phyloP scores from a whole-genome alignment of 192 early-diverging fungal species.

The Podila minutissima region DNA sequence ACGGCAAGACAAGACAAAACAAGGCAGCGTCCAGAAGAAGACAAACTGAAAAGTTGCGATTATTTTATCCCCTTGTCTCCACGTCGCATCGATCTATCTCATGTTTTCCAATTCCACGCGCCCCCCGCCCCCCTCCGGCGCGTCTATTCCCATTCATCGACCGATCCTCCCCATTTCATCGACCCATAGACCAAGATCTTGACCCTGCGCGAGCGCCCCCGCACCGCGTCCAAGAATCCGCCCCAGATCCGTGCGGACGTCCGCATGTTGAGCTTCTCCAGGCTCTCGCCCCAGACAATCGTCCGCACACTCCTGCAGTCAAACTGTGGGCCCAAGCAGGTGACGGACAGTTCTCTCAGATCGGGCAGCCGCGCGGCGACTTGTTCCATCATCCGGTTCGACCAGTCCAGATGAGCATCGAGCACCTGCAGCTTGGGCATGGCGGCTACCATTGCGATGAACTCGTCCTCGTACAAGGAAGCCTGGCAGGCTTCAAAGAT shows the following conservation, averaged over 20 bases:
- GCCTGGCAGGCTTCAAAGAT: slow-evolving; percentile 52
- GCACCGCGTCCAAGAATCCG: slow-evolving; percentile 38
- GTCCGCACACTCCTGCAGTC: slow-evolving; percentile 21
- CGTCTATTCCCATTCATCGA: slow-evolving; percentile 42
- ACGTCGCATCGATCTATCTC: too few species aligned
- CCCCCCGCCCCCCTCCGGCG: too few species aligned
- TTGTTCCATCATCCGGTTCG: slow-evolving; percentile 47
- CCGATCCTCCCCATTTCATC: slow-evolving; percentile 50
- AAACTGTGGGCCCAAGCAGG: slow-evolving; percentile 24
- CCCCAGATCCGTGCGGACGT: slow-evolving; percentile 42
- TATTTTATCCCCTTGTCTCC: too few species aligned
- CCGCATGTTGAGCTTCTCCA: slow-evolving; percentile 47
- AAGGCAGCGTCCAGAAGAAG: too few species aligned
- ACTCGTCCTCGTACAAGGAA: slow-evolving; percentile 37
- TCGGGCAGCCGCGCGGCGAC: slow-evolving; percentile 24
- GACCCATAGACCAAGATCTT: slow-evolving; percentile 47
- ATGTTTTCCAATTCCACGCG: too few species aligned
- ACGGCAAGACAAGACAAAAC: too few species aligned
- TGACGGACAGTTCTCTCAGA: slow-evolving; percentile 27
- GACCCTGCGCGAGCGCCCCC: slow-evolving; percentile 33
- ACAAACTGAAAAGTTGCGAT: too few species aligned
- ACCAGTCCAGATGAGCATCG: slow-evolving; percentile 39
- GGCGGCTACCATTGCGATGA: slow-evolving; percentile 38
- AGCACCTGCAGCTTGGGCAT: slow-evolving; percentile 33
- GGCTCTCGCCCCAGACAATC: slow-evolving; percentile 23